Evolutionary conservation across 169 alveolate genomes (phyloP).

Genomic region (Besnoitia besnoiti): DNA sequence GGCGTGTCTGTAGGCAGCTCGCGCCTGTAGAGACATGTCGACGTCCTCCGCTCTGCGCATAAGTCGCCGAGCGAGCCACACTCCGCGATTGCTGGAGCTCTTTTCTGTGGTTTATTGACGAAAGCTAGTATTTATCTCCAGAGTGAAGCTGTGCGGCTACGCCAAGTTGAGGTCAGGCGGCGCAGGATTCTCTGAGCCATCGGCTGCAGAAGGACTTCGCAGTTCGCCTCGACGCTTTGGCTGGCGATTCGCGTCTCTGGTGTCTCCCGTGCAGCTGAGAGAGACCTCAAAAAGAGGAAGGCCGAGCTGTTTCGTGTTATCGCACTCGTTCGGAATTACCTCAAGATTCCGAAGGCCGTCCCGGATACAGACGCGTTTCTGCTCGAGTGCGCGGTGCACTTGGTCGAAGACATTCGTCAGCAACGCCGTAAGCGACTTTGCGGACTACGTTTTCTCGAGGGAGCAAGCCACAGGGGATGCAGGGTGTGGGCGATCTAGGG

Average conservation of each 20-base stretch:
- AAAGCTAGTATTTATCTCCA: not conserved
- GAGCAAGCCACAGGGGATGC: too few species aligned
- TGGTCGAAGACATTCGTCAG: constrained; percentile 4
- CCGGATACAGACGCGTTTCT: not conserved
- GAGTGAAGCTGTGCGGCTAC: not conserved
- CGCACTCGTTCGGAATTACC: not conserved
- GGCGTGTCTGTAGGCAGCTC: too few species aligned
- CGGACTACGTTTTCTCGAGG: too few species aligned
- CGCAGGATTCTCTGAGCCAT: not conserved
- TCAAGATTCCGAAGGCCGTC: not conserved
- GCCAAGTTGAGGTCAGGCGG: not conserved
- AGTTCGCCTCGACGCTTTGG: not conserved
- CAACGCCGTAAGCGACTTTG: not conserved
- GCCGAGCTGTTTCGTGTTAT: not conserved
- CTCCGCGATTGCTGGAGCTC: too few species aligned
- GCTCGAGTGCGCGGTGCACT: constrained; percentile 9
- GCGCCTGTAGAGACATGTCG: too few species aligned
- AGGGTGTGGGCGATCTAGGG: too few species aligned
- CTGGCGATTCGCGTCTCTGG: not conserved
- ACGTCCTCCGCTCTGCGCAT: too few species aligned
- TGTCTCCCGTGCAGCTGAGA: not conserved
- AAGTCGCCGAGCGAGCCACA: too few species aligned
- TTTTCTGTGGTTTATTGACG: not conserved
- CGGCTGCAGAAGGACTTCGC: not conserved
- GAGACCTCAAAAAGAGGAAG: not conserved